Percentiles rank a stretch among this genome's conserved stretches.
phyloP scores from a whole-genome alignment of 495 filamentous ascomycete genomes.

The Penicillium bialowiezense region DNA sequence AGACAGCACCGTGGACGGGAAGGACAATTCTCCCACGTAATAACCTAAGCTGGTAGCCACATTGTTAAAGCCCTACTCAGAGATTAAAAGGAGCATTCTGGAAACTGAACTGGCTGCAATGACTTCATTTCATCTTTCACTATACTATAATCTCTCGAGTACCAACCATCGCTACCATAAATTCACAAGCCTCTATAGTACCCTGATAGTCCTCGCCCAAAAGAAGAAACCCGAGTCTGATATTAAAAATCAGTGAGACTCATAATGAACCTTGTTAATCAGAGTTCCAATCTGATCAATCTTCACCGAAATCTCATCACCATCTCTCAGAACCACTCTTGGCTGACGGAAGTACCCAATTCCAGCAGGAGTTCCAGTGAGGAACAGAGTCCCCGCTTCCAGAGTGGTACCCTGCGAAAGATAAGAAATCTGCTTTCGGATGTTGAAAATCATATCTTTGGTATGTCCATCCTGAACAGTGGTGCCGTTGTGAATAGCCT shows the following conservation, averaged over 20 bases:
- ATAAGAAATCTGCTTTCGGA: slow-evolving; percentile 30
- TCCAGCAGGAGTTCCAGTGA: slow-evolving; percentile 42
- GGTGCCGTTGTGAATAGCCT: slow-evolving; percentile 26
- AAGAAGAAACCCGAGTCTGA: too few species aligned
- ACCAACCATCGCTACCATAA: too few species aligned
- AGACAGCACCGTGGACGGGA: too few species aligned
- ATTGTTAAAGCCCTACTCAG: too few species aligned
- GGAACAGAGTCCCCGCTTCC: slow-evolving; percentile 32
- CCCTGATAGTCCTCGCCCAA: too few species aligned
- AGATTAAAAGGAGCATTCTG: too few species aligned
- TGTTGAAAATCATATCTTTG: slow-evolving; percentile 34
- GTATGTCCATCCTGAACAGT: slow-evolving; percentile 28
- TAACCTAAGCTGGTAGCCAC: too few species aligned
- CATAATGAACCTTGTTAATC: slow-evolving; percentile 19
- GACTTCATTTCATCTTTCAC: too few species aligned
- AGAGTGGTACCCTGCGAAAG: slow-evolving; percentile 43
- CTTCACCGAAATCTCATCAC: slow-evolving; percentile 51
- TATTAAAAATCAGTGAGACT: background rate
- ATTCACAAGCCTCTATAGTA: too few species aligned
- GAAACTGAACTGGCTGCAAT: too few species aligned
- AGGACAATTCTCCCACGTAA: too few species aligned
- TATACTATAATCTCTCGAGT: too few species aligned
- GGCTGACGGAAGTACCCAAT: slow-evolving; percentile 43
- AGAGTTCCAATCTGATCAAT: slow-evolving; percentile 37
- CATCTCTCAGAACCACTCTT: slow-evolving; percentile 47